Percentiles rank a stretch among this genome's conserved stretches.
Evolutionary conservation across 495 filamentous ascomycete genomes (phyloP).

Genomic region (Hypoxylon crocopeplum): DNA sequence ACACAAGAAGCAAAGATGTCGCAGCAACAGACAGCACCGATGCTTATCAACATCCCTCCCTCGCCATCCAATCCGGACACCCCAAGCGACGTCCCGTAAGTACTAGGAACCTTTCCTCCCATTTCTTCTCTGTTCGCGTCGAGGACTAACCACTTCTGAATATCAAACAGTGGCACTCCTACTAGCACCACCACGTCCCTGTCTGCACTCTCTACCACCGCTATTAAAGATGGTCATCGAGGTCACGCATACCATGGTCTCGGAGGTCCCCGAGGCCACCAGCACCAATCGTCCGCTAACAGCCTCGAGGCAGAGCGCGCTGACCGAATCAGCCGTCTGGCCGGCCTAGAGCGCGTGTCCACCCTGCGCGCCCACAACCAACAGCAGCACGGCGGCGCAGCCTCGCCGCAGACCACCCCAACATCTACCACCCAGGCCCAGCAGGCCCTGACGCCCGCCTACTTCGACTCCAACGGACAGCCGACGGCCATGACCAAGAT

Average conservation of each 20-base stretch:
- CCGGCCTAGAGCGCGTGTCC: constrained; percentile 81
- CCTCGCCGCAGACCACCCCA: constrained; percentile 41
- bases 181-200: constrained; percentile 87
- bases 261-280: constrained; percentile 58
- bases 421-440: constrained; percentile 38
- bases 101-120: constrained; percentile 35
- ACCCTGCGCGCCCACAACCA: constrained; percentile 63
- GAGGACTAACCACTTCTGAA: constrained; percentile 7
- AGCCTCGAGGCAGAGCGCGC: constrained; percentile 89
- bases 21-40: constrained; percentile 57
- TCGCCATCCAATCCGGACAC: constrained; percentile 84
- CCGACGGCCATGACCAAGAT: constrained; percentile 66
- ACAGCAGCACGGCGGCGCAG: constrained; percentile 36
- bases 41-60: constrained; percentile 84
- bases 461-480: constrained; percentile 74
- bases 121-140: constrained; percentile 10
- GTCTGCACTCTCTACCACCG: constrained; percentile 85
- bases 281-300: constrained; percentile 67
- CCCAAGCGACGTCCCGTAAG: constrained; percentile 91
- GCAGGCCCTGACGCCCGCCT: constrained; percentile 57
- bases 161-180: constrained; percentile 76
- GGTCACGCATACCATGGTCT: constrained; percentile 64
- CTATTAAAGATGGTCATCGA: constrained; percentile 92
- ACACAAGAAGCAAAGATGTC: constrained; percentile 42
- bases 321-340: constrained; percentile 89